These are phyloP conservation scores for Xylariaceae sp. DNA, from an alignment of 2,329 filamentous ascomycete species.

Conservation along the genomic window DNA sequence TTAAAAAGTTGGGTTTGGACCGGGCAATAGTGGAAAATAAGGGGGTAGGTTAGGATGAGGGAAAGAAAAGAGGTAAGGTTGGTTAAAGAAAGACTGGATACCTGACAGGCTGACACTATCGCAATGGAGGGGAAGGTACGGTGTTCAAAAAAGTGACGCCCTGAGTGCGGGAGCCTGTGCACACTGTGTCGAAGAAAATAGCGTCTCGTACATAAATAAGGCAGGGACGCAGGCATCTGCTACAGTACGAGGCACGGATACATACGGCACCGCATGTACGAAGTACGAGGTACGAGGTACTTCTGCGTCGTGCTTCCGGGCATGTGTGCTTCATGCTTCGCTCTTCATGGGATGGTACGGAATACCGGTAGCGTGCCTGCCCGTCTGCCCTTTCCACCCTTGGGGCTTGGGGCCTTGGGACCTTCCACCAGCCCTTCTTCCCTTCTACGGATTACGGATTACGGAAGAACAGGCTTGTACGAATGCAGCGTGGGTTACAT, in stretches of 20 bases:
- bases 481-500: too few relatives aligned
- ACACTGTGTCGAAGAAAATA: slow-evolving; percentile 9
- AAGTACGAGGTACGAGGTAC: not conserved
- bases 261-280: not conserved
- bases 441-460: too few relatives aligned
- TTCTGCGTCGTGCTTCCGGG: too few relatives aligned
- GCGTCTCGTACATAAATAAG: too few relatives aligned
- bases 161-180: not conserved
- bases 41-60: slow-evolving; percentile 10
- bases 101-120: slow-evolving; percentile 25
- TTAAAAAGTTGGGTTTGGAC: slow-evolving; percentile 15
- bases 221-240: not conserved
- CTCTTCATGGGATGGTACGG: too few relatives aligned
- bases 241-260: not conserved
- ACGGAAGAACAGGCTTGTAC: too few relatives aligned
- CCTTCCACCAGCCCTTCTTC: too few relatives aligned
- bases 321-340: too few relatives aligned
- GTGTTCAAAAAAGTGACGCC: slow-evolving; percentile 22
- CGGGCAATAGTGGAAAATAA: slow-evolving; percentile 12
- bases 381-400: too few relatives aligned
- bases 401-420: too few relatives aligned
- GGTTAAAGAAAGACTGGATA: slow-evolving; percentile 16
- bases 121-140: slow-evolving; percentile 31
- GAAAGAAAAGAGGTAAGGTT: slow-evolving; percentile 23
- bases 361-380: too few relatives aligned